Percentiles rank a stretch among this genome's conserved stretches.
These are phyloP conservation scores for Hemisphaericaspora xylofermentans DNA, from an alignment of 1,139 yeast genomes.

Conservation along the genomic window DNA sequence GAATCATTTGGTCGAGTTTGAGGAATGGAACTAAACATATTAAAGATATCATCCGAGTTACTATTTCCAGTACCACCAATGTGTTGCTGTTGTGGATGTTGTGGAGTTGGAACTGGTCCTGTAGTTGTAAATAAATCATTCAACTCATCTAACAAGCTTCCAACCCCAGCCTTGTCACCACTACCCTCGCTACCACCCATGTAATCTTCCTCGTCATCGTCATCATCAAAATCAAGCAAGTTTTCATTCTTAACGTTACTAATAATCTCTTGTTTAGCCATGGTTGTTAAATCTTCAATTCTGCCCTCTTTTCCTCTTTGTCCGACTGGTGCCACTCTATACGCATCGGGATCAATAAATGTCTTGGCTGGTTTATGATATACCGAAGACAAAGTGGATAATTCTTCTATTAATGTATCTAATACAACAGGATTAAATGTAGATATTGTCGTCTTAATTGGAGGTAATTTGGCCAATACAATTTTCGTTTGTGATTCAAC, in stretches of 20 bases:
- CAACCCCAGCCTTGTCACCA: constrained; percentile 12
- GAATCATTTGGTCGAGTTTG: constrained; percentile 7
- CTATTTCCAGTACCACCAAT: constrained; percentile 20
- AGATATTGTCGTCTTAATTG: constrained; percentile 70
- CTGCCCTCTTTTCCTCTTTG: constrained; percentile 15
- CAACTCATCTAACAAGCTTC: constrained; percentile 58
- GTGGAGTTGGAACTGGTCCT: constrained; percentile 13
- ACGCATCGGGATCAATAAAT: constrained; percentile 48
- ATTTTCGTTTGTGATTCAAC: constrained; percentile 52
- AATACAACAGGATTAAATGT: constrained; percentile 67
- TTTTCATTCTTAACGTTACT: constrained; percentile 72
- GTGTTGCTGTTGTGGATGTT: constrained; percentile 9
- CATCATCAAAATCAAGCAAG: constrained; percentile 78
- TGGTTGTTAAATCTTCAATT: constrained; percentile 72
- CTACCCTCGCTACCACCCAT: constrained; percentile 9
- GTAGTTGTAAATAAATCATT: constrained; percentile 61
- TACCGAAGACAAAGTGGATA: constrained; percentile 85
- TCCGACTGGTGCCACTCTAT: constrained; percentile 25
- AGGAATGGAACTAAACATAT: constrained; percentile 33
- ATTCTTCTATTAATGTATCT: constrained; percentile 66
- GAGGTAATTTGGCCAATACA: constrained; percentile 63
- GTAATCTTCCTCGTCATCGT: constrained; percentile 40
- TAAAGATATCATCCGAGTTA: constrained; percentile 38
- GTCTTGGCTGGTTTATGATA: constrained; percentile 81
- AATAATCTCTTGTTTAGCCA: constrained; percentile 78